phyloP scores from a whole-genome alignment of 2,329 filamentous ascomycete species.

The Pseudopithomyces maydicus region DNA sequence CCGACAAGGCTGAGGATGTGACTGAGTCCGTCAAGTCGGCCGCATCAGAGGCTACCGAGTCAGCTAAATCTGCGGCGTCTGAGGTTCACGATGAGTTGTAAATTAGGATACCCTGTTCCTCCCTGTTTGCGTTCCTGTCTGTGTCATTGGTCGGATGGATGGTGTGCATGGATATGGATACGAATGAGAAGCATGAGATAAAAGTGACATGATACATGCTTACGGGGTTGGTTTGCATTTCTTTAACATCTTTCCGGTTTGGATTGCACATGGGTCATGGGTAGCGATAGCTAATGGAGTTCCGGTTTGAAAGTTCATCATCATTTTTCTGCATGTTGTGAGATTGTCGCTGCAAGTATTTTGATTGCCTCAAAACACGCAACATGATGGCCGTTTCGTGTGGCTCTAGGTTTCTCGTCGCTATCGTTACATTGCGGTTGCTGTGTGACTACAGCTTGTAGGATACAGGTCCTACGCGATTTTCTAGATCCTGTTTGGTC shows the following conservation, averaged over 20 bases:
- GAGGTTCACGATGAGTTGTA: constrained; percentile 77
- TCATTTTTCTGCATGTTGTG: not conserved
- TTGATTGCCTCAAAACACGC: no score
- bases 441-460: no score
- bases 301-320: constrained; percentile 2
- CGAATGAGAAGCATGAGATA: constrained; percentile 9
- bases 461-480: no score
- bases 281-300: constrained; percentile 12
- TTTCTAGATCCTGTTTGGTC: no score
- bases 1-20: constrained; percentile 35
- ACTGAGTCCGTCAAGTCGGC: constrained; percentile 46
- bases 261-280: constrained; percentile 2
- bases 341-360: no score
- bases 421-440: no score
- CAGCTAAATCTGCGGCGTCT: constrained; percentile 44
- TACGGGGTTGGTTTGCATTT: not conserved
- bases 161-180: not conserved
- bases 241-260: constrained; percentile 1
- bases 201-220: constrained; percentile 12
- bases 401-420: no score
- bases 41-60: constrained; percentile 43
- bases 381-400: no score
- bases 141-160: constrained; percentile 1
- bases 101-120: constrained; percentile 34
- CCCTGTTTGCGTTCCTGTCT: constrained; percentile 8